Conservation (phyloP, 2,329 filamentous ascomycete genomes). For the Dothidotthia symphoricarpi region DNA sequence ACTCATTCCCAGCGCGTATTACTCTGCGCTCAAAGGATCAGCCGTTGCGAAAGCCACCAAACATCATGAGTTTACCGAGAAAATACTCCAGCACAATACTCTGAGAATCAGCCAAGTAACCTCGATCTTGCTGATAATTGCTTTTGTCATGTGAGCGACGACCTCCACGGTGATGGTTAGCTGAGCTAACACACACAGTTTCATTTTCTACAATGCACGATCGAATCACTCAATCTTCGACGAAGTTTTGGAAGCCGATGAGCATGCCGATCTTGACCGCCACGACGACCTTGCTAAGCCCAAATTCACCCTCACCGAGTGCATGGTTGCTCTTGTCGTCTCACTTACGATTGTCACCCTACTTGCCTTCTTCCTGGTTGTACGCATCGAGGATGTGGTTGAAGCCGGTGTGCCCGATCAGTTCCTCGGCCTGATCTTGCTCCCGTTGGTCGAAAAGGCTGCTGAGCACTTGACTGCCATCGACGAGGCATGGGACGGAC, state of each 20-base stretch:
- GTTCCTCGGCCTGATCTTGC: constrained; percentile 70
- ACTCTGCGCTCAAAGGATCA: constrained; percentile 46
- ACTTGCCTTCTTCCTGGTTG: constrained; percentile 70
- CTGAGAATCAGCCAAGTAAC: constrained; percentile 39
- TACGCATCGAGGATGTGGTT: constrained; percentile 67
- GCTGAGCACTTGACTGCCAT: constrained; percentile 82
- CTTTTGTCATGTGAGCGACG: constrained; percentile 52
- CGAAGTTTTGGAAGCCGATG: constrained; percentile 69
- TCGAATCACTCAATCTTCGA: constrained; percentile 78
- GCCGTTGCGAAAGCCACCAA: constrained; percentile 27
- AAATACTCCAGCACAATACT: constrained; percentile 34
- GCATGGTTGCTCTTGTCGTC: constrained; percentile 62
- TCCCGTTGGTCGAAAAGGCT: constrained; percentile 81
- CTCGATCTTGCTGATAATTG: constrained; percentile 38
- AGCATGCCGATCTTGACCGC: constrained; percentile 63
- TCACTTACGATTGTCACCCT: constrained; percentile 68
- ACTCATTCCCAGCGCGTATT: constrained; percentile 37
- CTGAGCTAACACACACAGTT: constrained; percentile 59
- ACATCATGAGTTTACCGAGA: constrained; percentile 34
- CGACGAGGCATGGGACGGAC: constrained; percentile 79
- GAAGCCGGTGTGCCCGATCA: constrained; percentile 49
- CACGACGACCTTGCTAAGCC: constrained; percentile 59
- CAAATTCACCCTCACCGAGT: constrained; percentile 75
- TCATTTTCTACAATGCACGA: constrained; percentile 69
- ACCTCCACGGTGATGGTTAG: constrained; percentile 52